phyloP scores from a whole-genome alignment of 176 grass and related monocot species.

The Musa schizocarpa region DNA sequence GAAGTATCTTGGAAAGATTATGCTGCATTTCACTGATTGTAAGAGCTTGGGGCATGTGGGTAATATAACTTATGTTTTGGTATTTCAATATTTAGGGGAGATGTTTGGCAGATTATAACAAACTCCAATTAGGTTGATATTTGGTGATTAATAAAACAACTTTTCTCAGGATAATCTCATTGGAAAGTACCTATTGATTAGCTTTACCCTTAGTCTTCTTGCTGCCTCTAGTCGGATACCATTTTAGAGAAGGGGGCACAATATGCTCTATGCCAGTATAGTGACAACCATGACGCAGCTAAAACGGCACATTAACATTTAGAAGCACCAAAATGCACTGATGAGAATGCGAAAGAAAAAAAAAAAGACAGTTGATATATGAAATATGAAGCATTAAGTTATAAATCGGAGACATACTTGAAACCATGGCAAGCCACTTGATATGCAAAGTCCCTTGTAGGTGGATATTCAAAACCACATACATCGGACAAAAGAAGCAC shows the following conservation, averaged over 20 bases:
- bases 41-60: background rate
- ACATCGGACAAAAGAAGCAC: constrained; percentile 79
- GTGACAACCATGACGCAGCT: too few relatives aligned
- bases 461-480: constrained; percentile 76
- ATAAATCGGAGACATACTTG: constrained; percentile 44
- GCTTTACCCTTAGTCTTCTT: background rate
- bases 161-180: too few relatives aligned
- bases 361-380: background rate
- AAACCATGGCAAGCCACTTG: constrained; percentile 83
- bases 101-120: background rate
- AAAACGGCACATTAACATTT: background rate
- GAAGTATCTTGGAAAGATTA: too few relatives aligned
- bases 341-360: background rate
- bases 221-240: background rate
- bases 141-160: background rate
- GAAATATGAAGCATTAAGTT: background rate
- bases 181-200: too few relatives aligned
- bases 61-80: background rate
- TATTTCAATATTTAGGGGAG: background rate
- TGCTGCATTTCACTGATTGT: background rate
- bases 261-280: too few relatives aligned
- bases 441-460: constrained; percentile 84
- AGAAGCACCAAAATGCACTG: background rate
- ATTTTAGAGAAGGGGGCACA: too few relatives aligned
- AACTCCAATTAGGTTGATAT: background rate